Base-by-base conservation (phyloP, 805 yeast genomes). In the Metschnikowia arizonensis region DNA sequence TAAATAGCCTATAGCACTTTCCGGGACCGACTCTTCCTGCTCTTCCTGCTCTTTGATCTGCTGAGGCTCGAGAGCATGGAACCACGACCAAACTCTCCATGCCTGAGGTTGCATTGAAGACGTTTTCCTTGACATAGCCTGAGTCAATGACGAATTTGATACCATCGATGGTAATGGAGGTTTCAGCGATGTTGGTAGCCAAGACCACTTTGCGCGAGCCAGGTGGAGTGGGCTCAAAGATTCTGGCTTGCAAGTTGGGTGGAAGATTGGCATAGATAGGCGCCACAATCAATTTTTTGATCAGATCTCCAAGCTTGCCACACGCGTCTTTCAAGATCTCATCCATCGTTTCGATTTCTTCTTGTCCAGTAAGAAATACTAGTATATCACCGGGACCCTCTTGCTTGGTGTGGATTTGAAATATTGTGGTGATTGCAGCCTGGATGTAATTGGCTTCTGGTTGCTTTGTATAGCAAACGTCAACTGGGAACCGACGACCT, bases 221-320 rank as follows among this genome's bases (percentile, higher is more conserved):
- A 1, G 73, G 71, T 0, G 97, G 97, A 0, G 97, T 87, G 2
- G 90, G 88, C 48, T 87, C 93, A 61, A 93, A 93, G 30, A 93
- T 89, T 45, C 73, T 73, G 25, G 78, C 72, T 60, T 93, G 99
- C 56, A 81, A 71, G 30, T 90, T 97, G 9, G 87, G 77, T 0
- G 98, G 97, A 38, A 93, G 66, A 50, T 88, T 89, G 1, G 98
- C 93, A 64, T 90, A 93, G 1, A 93, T 89, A 0, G 97, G 95
- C 40, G 95, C 79, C 0, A 91, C 72, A 2, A 87, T 63, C 62
- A 93, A 65, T 19, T 81, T 85, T 23, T 72, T 77, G 52, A 81
- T 75, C 45, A 73, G 74, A 2, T 74, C 61, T 0, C 90, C 90
- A 18, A 90, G 59, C 52, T 79, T 82, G 6, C 64, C 65, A 35